Percentiles rank a stretch among this genome's conserved stretches.
Evolutionary conservation across 768 basidiomycete genomes (phyloP).

Genomic region (Boletellus emodensis): DNA sequence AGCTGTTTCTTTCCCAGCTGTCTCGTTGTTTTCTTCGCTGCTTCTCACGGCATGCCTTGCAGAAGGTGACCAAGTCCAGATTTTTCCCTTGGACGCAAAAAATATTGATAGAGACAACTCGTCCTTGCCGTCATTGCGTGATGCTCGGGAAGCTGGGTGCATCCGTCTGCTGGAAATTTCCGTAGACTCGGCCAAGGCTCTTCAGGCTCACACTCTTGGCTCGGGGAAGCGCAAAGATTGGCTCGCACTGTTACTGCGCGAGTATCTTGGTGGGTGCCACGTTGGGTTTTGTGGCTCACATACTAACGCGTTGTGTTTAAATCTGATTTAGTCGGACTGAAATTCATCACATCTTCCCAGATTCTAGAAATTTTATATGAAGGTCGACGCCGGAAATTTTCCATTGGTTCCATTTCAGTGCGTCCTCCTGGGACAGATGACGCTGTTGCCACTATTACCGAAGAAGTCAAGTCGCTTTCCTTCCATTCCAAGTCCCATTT

Average conservation of each 20-base stretch:
- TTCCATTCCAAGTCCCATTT: slow-evolving; percentile 39
- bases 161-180: slow-evolving; percentile 52
- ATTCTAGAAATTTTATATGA: slow-evolving; percentile 63
- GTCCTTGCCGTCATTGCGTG: slow-evolving; percentile 48
- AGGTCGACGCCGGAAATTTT: slow-evolving; percentile 53
- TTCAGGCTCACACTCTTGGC: slow-evolving; percentile 14
- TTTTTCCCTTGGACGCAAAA: slow-evolving; percentile 47
- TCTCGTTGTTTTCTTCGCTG: slow-evolving; percentile 53
- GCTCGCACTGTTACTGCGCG: slow-evolving; percentile 63
- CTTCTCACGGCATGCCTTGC: slow-evolving; percentile 58
- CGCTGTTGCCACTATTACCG: slow-evolving; percentile 33
- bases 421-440: slow-evolving; percentile 17
- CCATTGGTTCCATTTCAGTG: slow-evolving; percentile 44
- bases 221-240: slow-evolving; percentile 52
- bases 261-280: slow-evolving; percentile 55
- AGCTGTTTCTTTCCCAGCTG: slow-evolving; percentile 36
- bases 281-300: background rate
- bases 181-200: slow-evolving; percentile 12
- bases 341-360: slow-evolving; percentile 61
- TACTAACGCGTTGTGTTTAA: slow-evolving; percentile 5
- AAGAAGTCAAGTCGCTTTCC: slow-evolving; percentile 43
- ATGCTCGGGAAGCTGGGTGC: slow-evolving; percentile 47
- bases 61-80: slow-evolving; percentile 43
- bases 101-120: slow-evolving; percentile 34
- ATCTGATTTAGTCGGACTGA: slow-evolving; percentile 58